Base-by-base conservation (phyloP, 768 basidiomycete genomes). In the Cyclocybe aegerita region DNA sequence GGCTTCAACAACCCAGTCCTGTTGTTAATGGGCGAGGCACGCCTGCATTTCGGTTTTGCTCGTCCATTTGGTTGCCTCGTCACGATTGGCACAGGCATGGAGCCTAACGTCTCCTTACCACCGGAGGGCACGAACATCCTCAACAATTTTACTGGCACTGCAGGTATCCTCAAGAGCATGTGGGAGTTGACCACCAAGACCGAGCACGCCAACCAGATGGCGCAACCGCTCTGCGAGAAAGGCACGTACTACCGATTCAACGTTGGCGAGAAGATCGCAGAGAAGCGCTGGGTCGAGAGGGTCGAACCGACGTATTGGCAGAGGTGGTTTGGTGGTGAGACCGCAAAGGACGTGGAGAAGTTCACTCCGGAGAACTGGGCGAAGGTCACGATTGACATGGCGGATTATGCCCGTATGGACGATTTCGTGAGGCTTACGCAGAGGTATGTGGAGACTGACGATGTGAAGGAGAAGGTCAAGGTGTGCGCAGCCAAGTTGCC, bases 1-100 rank as follows among this genome's bases (percentile, higher is more conserved):
- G 56, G 58, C 11, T 65, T 59, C 51, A 70, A 70, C 45, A 71
- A 71, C 39, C 68, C 69, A 2, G 56, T 64, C 12, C 54, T 64
- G 11, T 39, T 66, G 15, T 52, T 67, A 16, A 57, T 67, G 56
- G 60, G 59, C 11, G 66, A 69, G 54, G 65, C 57, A 10, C 53
- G 45, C 14, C 35, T 56, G 15, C 52, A 54, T 47, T 65, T 56
- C 38, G 64, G 61, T 3, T 60, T 59, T 37, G 62, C 60, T 9
- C 59, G 60, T 23, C 49, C 53, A 6, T 38, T 60, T 17, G 55
- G 53, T 4, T 63, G 64, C 39, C 37, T 65, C 15, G 50, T 63
- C 17, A 63, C 62, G 11, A 53, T 65, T 10, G 64, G 64, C n/a
- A 63, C 64, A 1, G 64, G 64, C 34, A 60, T 63, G 55, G 30